Conservation (phyloP, 163 green algal species). For the Prototheca cutis region DNA sequence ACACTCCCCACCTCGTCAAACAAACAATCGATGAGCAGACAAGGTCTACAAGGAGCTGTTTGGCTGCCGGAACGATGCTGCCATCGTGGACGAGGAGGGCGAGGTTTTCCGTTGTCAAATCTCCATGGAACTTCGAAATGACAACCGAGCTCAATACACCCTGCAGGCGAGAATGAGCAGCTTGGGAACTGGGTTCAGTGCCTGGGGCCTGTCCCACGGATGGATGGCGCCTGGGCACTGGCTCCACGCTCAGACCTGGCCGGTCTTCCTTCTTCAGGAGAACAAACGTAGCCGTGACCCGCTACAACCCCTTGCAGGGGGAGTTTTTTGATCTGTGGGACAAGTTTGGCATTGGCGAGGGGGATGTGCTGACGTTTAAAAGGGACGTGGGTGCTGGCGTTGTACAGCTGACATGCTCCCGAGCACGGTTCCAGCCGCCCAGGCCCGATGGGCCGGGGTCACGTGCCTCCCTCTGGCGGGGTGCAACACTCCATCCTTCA, state of each 20-base stretch:
- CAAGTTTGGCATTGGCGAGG: background rate
- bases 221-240: too few species aligned
- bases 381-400: background rate
- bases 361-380: background rate
- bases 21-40: constrained; percentile 15
- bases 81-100: background rate
- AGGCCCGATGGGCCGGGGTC: background rate
- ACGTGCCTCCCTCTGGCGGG: background rate
- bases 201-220: too few species aligned
- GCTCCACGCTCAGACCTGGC: too few species aligned
- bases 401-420: background rate
- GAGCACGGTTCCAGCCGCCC: background rate
- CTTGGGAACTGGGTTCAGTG: background rate
- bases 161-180: background rate
- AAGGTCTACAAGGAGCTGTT: constrained; percentile 33
- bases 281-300: too few species aligned
- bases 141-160: background rate
- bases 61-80: background rate
- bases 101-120: background rate
- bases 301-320: background rate
- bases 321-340: background rate
- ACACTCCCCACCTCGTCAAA: too few species aligned
- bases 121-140: constrained; percentile 2
- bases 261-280: too few species aligned
- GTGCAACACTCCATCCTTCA: background rate